Evolutionary conservation across 1,284 basidiomycete species (phyloP).

Genomic region (Ceratobasidium sp.): DNA sequence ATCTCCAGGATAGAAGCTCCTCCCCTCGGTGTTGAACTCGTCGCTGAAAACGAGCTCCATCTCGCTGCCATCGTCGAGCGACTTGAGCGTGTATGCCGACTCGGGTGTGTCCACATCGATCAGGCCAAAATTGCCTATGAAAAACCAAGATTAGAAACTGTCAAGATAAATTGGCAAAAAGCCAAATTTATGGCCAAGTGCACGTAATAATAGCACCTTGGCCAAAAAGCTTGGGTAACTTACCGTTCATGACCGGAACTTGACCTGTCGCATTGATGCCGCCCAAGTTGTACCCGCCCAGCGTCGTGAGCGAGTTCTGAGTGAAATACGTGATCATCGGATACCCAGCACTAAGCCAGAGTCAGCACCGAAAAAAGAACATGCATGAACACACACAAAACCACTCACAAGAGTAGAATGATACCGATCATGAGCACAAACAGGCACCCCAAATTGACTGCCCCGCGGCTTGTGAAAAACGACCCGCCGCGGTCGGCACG

Average conservation of each 20-base stretch:
- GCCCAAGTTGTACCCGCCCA: conserved; percentile 60
- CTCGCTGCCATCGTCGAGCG: conserved; percentile 50
- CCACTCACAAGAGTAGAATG: conserved; percentile 74
- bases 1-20: conserved; percentile 76
- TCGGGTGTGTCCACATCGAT: conserved; percentile 78
- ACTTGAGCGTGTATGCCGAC: conserved; percentile 49
- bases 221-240: not conserved
- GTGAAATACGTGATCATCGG: conserved; percentile 52
- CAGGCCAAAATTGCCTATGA: conserved; percentile 67
- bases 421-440: conserved; percentile 66
- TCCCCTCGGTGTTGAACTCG: conserved; percentile 58
- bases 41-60: conserved; percentile 59
- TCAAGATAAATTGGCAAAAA: not conserved
- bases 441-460: conserved; percentile 80
- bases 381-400: not conserved
- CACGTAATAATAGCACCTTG: not conserved
- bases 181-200: not conserved
- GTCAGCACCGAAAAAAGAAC: not conserved
- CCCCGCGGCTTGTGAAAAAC: conserved; percentile 73
- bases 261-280: conserved; percentile 63
- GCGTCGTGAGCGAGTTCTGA: conserved; percentile 46
- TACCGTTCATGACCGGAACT: conserved; percentile 64
- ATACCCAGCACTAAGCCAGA: conserved; percentile 51
- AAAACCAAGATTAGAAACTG: not conserved
- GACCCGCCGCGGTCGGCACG: conserved; percentile 66